phyloP scores from a whole-genome alignment of 2,329 filamentous ascomycete genomes.

The Alternaria postmessia region DNA sequence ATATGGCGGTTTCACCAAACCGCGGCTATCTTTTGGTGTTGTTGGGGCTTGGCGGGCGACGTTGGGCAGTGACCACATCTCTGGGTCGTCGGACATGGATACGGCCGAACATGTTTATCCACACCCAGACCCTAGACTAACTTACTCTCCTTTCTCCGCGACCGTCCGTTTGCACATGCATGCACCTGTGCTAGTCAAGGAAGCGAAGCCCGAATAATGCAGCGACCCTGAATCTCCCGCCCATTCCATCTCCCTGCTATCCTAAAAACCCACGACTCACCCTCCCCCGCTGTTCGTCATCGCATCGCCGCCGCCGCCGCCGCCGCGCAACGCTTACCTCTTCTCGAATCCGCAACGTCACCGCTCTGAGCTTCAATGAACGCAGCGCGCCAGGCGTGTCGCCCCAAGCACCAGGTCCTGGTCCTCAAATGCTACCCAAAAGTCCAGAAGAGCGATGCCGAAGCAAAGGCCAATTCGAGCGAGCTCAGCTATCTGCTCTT shows the following conservation, averaged over 20 bases:
- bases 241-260: slow-evolving; percentile 3
- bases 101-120: slow-evolving; percentile 17
- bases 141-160: slow-evolving; percentile 7
- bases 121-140: slow-evolving; percentile 9
- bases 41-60: slow-evolving; percentile 4
- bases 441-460: slow-evolving; percentile 83
- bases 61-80: slow-evolving; percentile 28
- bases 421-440: slow-evolving; percentile 96
- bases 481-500: slow-evolving; percentile 97
- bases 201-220: slow-evolving; percentile 6
- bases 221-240: slow-evolving; percentile 4
- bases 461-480: slow-evolving; percentile 94
- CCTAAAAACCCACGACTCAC: background rate
- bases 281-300: slow-evolving; percentile 6
- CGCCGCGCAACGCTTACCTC: slow-evolving; percentile 7
- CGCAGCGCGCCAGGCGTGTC: slow-evolving; percentile 68
- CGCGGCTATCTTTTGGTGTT: background rate
- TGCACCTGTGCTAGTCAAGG: background rate
- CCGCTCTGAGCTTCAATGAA: slow-evolving; percentile 55
- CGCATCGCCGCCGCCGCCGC: slow-evolving; percentile 7
- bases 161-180: slow-evolving; percentile 6
- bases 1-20: background rate
- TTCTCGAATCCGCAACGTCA: slow-evolving; percentile 8
- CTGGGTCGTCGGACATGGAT: slow-evolving; percentile 22
- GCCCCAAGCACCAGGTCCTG: slow-evolving; percentile 95